Evolutionary conservation across 1,139 yeast genomes (phyloP).

Genomic region (Sugiyamaella paludigena): DNA sequence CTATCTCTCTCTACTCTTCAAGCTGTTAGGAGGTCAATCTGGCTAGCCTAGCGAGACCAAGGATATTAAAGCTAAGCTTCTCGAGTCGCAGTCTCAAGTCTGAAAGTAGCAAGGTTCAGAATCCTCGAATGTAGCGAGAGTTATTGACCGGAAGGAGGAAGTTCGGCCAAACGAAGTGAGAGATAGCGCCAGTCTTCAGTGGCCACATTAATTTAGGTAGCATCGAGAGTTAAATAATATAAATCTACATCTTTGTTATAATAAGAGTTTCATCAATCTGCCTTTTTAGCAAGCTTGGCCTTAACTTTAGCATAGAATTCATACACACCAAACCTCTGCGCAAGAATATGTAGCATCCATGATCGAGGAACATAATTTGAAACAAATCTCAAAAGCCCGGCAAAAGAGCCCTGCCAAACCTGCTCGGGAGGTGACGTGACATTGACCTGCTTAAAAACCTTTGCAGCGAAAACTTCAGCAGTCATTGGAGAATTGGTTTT

Average conservation of each 20-base stretch:
- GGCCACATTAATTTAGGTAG: slow-evolving; percentile 29
- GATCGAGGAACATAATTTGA: slow-evolving; percentile 48
- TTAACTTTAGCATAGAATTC: slow-evolving; percentile 16
- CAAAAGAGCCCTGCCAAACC: slow-evolving; percentile 57
- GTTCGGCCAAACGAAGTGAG: too few relatives aligned
- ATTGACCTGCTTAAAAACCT: slow-evolving; percentile 48
- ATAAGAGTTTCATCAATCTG: too few relatives aligned
- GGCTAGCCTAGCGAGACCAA: too few relatives aligned
- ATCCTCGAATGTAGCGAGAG: too few relatives aligned
- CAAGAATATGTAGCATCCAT: slow-evolving; percentile 46
- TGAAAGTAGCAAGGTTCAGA: too few relatives aligned
- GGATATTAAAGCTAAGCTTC: too few relatives aligned
- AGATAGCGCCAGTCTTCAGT: slow-evolving; percentile 32
- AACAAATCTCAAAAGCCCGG: slow-evolving; percentile 39
- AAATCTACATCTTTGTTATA: too few relatives aligned
- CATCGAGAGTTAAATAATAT: neutral
- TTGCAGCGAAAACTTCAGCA: slow-evolving; percentile 54
- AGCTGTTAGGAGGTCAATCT: too few relatives aligned
- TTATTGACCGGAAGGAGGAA: too few relatives aligned
- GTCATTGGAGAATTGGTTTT: slow-evolving; percentile 57
- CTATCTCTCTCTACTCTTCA: too few relatives aligned
- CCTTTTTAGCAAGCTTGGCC: slow-evolving; percentile 2
- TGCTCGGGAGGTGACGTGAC: slow-evolving; percentile 46
- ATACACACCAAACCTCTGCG: slow-evolving; percentile 49
- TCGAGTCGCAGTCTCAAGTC: too few relatives aligned